Conservation (phyloP, 176 grass and related monocot species). For the Themeda triandra region DNA sequence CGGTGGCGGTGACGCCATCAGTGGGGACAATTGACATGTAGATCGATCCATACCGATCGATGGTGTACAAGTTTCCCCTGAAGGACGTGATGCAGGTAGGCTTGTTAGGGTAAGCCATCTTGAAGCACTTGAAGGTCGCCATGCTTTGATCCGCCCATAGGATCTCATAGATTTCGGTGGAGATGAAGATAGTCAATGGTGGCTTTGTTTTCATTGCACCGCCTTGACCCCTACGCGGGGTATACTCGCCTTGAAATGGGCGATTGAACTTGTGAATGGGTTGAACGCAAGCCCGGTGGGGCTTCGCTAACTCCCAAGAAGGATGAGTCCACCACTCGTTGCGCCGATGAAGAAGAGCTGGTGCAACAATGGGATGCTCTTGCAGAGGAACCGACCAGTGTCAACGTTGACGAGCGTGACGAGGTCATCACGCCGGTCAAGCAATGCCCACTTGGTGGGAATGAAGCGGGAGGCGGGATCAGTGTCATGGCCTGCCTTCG, state of each 20-base stretch:
- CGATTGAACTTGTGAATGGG: background rate
- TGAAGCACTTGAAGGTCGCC: background rate
- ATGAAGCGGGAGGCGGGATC: background rate
- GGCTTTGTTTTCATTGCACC: background rate
- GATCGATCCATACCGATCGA: background rate
- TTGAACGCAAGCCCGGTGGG: background rate
- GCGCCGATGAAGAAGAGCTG: background rate
- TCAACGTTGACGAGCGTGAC: background rate
- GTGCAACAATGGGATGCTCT: background rate
- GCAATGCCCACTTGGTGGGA: background rate
- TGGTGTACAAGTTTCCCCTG: background rate
- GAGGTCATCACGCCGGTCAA: background rate
- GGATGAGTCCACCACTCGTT: background rate
- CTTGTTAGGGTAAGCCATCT: background rate
- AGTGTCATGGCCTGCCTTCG: too few relatives aligned
- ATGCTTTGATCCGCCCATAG: background rate
- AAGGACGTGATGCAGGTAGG: background rate
- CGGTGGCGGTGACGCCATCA: background rate
- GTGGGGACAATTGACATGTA: background rate
- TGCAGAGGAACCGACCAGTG: background rate
- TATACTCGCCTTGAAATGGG: background rate
- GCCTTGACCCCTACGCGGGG: background rate
- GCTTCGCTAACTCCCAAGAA: background rate
- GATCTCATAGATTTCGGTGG: background rate
- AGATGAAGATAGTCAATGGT: background rate